A percentile compares a stretch with the other conserved stretches of the same genome.
These are phyloP conservation scores for Lentinula sp. DNA, from an alignment of 768 basidiomycete species.

Conservation along the genomic window DNA sequence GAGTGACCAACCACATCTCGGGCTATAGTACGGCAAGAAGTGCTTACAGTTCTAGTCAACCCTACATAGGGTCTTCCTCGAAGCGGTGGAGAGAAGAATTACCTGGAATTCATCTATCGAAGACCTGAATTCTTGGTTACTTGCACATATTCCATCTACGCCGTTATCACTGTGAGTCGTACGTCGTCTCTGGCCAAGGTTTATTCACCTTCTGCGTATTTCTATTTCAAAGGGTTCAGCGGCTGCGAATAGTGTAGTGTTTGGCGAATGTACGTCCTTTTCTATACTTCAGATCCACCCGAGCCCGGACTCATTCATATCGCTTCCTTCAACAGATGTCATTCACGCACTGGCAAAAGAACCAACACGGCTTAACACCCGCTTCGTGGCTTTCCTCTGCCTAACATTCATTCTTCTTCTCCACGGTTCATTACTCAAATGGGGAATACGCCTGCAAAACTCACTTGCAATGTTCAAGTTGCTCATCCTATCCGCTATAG, in stretches of 20 bases:
- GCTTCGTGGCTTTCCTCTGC: conserved; percentile 48
- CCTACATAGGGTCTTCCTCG: conserved; percentile 52
- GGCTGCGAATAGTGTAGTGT: conserved; percentile 57
- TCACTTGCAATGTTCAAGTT: conserved; percentile 57
- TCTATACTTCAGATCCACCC: neutral
- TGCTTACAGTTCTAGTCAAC: neutral
- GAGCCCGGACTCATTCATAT: neutral
- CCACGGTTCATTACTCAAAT: conserved; percentile 47
- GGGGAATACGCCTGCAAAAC: conserved; percentile 62
- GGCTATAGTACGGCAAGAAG: conserved; percentile 34
- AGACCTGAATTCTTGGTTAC: conserved; percentile 56
- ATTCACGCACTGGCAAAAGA: conserved; percentile 46
- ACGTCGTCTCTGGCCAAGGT: neutral
- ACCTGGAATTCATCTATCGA: conserved; percentile 65
- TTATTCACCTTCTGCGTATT: neutral
- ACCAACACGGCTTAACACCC: conserved; percentile 41
- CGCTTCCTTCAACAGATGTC: conserved; percentile 36
- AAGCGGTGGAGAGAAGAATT: conserved; percentile 74
- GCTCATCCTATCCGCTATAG: conserved; percentile 44
- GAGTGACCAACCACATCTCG: conserved; percentile 15
- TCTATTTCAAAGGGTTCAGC: conserved; percentile 40
- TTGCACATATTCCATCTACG: conserved; percentile 53
- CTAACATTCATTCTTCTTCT: conserved; percentile 50
- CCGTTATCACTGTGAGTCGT: conserved; percentile 47
- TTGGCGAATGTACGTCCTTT: conserved; percentile 57